Percentiles rank a stretch among this genome's conserved stretches.
Evolutionary conservation across 768 basidiomycete genomes (phyloP).

Genomic region (Butyriboletus loyo): DNA sequence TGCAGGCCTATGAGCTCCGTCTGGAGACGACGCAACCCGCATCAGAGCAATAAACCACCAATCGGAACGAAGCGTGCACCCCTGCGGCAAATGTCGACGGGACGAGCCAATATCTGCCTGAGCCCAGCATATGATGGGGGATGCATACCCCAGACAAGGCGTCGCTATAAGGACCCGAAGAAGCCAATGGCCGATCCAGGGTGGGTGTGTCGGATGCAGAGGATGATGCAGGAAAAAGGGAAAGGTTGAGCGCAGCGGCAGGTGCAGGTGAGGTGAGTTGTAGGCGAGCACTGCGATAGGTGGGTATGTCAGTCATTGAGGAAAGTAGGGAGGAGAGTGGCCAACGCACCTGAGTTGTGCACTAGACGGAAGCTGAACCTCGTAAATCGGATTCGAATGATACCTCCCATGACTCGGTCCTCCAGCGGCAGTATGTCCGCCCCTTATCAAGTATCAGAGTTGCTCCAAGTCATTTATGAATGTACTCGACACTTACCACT

Average conservation of each 20-base stretch:
- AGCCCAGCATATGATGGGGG: constrained; percentile 44
- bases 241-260: constrained; percentile 54
- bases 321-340: constrained; percentile 26
- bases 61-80: constrained; percentile 51
- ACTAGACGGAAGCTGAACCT: constrained; percentile 49
- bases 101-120: constrained; percentile 68
- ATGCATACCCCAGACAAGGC: constrained; percentile 68
- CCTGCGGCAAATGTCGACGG: constrained; percentile 73
- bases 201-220: constrained; percentile 5
- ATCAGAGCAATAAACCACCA: constrained; percentile 57
- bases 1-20: neutral
- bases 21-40: constrained; percentile 24
- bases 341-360: constrained; percentile 57
- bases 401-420: constrained; percentile 68
- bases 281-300: constrained; percentile 56
- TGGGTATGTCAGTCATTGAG: neutral
- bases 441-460: constrained; percentile 42
- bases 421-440: constrained; percentile 55
- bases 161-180: constrained; percentile 82
- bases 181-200: constrained; percentile 46
- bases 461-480: neutral
- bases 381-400: constrained; percentile 63
- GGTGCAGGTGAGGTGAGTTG: constrained; percentile 50
- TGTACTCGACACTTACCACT: constrained; percentile 56
- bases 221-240: constrained; percentile 44